Base-by-base conservation (phyloP, 2,329 filamentous ascomycete genomes). In the Cryphonectria nitschkei region DNA sequence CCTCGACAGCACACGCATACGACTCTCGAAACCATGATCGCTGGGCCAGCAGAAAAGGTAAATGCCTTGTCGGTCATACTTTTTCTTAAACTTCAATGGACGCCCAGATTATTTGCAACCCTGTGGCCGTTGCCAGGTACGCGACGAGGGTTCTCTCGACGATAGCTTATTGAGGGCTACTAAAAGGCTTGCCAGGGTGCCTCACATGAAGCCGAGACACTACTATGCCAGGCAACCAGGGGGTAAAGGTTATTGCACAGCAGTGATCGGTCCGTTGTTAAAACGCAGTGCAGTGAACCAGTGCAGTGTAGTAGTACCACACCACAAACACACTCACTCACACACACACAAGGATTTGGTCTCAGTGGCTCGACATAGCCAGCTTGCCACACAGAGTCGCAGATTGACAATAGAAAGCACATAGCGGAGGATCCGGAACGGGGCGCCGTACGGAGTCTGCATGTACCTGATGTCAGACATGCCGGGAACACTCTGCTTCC, bases 351-450 rank as follows among this genome's bases (percentile, higher is more conserved):
- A 7, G 46, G 9, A 13, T 26, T 61, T 11, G 34, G 58, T 61
- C 32, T n/a, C 29, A 34, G 34, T 39, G 58, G 32, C 58, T 50
- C 14, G 54, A 32, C 26, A 26, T 56, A 13, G 26, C n/a, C n/a
- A 56, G 58, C 52, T 56, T 61, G 32, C 32, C 32, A 61, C 58
- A 50, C 43, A 50, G 19, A 14, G 65, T 60, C n/a, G 52, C 65
- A 58, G n/a, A 52, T 56, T 66, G 52, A 67, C n/a, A 32, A 60
- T 22, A 26, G 41, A 16, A 46, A 19, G 37, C 52, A 19, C 22
- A 50, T 39, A 61, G 52, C 65, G 71, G 71, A 65, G 68, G 29
- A 62, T 34, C 64, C 68, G 70, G 70, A 34, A 68, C 43, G 65
- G 63, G 64, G 46, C 46, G 56, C 63, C 62, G 61, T 64, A 52